Conservation (phyloP, 371 early-diverging fungal genomes). For the Mortierella polycephala region DNA sequence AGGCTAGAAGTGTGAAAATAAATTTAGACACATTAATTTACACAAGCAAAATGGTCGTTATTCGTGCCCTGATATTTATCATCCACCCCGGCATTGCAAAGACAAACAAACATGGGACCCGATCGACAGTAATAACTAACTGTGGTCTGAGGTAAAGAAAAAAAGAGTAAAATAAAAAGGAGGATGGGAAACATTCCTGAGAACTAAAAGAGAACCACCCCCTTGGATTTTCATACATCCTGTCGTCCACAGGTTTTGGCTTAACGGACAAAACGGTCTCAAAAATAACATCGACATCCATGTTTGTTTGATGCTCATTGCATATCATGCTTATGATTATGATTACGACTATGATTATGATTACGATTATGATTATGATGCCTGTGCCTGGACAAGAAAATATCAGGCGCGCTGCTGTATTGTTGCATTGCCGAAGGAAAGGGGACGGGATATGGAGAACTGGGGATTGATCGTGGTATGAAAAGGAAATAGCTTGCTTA, state of each 20-base stretch:
- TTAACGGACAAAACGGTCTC: too few species aligned
- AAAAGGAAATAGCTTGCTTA: conserved; percentile 6
- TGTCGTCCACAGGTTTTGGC: background rate
- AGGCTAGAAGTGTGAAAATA: conserved; percentile 1
- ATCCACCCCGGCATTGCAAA: background rate
- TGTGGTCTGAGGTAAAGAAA: background rate
- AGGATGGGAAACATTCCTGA: background rate
- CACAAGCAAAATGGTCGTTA: too few species aligned
- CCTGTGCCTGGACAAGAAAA: too few species aligned
- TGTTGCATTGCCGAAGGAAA: background rate
- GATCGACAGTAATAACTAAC: background rate
- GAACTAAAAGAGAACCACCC: too few species aligned
- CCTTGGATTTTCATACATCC: background rate
- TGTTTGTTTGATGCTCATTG: too few species aligned
- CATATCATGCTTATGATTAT: too few species aligned
- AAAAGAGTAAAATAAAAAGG: background rate
- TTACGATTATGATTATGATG: too few species aligned
- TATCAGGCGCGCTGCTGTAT: too few species aligned
- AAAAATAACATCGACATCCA: too few species aligned
- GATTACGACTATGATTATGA: too few species aligned
- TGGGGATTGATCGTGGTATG: background rate
- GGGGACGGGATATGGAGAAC: background rate
- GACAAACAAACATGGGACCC: background rate
- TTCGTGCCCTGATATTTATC: too few species aligned
- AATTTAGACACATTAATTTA: background rate